Conservation (phyloP, 139 green algal species). For the Auxenochlorella pyrenoidosa region DNA sequence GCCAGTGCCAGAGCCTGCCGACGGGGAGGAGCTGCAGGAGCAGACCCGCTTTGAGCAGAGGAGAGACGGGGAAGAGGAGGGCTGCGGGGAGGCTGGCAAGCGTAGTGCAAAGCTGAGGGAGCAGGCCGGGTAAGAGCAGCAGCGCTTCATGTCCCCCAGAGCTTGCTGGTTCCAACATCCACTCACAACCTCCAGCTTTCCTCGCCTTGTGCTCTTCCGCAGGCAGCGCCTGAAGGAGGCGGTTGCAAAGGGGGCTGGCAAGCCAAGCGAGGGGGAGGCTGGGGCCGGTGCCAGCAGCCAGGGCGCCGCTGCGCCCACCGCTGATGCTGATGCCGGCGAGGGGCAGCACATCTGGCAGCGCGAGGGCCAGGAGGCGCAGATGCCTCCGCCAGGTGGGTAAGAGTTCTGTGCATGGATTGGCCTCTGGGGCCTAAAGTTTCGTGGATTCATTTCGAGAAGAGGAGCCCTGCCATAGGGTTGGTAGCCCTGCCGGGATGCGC, state of each 20-base stretch:
- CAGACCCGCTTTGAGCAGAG: slow-evolving; percentile 24
- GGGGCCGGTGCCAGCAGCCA: background rate
- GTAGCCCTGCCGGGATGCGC: too few species aligned
- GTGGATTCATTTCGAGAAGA: too few species aligned
- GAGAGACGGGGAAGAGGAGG: background rate
- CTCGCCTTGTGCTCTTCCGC: background rate
- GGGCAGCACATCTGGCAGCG: background rate
- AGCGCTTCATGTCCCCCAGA: too few species aligned
- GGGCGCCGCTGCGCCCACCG: background rate
- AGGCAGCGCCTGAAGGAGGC: slow-evolving; percentile 22
- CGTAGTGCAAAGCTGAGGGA: background rate
- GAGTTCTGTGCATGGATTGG: background rate
- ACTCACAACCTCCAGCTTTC: background rate
- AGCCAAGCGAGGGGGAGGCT: background rate
- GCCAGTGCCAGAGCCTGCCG: background rate
- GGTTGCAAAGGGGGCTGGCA: background rate
- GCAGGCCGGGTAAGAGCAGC: too few species aligned
- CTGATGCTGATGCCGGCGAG: background rate
- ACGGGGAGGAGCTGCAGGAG: slow-evolving; percentile 5
- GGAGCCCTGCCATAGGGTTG: too few species aligned
- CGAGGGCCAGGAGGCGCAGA: background rate
- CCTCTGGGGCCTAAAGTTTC: too few species aligned
- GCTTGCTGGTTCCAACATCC: too few species aligned
- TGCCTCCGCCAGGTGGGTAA: too few species aligned
- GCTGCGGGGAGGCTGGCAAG: background rate